These are phyloP conservation scores for Penicillium canescens DNA, from an alignment of 495 filamentous ascomycete species.

Conservation along the genomic window DNA sequence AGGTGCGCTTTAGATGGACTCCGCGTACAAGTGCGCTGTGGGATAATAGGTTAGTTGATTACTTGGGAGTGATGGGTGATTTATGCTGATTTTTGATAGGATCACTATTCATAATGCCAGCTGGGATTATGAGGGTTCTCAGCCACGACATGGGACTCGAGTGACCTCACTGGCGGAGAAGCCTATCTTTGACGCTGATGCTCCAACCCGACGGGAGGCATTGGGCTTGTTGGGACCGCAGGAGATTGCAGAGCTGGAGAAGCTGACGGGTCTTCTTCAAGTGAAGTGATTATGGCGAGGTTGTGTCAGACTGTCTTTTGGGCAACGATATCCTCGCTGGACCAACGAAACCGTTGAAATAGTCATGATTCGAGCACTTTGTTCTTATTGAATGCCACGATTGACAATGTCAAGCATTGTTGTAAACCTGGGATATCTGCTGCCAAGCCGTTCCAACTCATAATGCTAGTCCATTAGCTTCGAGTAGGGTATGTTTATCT, in stretches of 20 bases:
- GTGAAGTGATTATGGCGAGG: background rate
- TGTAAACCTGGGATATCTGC: too few relatives aligned
- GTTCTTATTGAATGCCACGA: too few relatives aligned
- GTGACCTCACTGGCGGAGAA: constrained; percentile 69
- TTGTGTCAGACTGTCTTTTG: background rate
- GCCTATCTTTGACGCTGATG: constrained; percentile 61
- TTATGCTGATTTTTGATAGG: constrained; percentile 56
- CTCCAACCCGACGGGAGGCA: constrained; percentile 58
- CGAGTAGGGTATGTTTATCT: too few relatives aligned
- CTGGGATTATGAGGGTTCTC: constrained; percentile 65
- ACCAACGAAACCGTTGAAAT: too few relatives aligned
- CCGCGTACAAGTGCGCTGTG: constrained; percentile 61
- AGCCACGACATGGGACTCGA: constrained; percentile 63
- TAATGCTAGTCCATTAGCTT: too few relatives aligned
- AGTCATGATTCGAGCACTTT: too few relatives aligned
- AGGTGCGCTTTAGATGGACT: constrained; percentile 67
- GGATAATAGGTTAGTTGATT: constrained; percentile 57
- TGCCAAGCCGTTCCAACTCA: too few relatives aligned
- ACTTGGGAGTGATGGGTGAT: constrained; percentile 54
- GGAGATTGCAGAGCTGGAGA: background rate
- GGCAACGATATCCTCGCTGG: background rate
- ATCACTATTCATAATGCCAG: constrained; percentile 69
- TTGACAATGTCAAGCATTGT: too few relatives aligned
- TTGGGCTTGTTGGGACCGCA: constrained; percentile 45
- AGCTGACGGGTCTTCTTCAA: background rate